phyloP scores from a whole-genome alignment of 2,329 filamentous ascomycete genomes.

The Dactylonectria estremocensis region DNA sequence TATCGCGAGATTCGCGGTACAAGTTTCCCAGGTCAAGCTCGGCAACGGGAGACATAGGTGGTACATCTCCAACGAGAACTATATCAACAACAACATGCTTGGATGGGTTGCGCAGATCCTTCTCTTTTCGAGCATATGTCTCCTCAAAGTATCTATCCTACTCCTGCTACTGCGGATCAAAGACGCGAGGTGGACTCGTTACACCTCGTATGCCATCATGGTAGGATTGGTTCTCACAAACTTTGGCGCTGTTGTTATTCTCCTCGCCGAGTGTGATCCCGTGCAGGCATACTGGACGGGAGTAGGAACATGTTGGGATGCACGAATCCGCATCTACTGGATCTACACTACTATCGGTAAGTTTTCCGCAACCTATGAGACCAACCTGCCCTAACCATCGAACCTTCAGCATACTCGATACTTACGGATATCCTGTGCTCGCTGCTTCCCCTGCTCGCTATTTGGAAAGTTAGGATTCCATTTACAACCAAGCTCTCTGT shows the following conservation, averaged over 20 bases:
- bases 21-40: conserved; percentile 51
- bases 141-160: conserved; percentile 61
- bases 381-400: neutral
- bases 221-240: conserved; percentile 52
- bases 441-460: conserved; percentile 50
- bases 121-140: conserved; percentile 57
- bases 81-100: conserved; percentile 55
- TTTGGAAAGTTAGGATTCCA: conserved; percentile 53
- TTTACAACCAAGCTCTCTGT: conserved; percentile 50
- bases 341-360: conserved; percentile 52
- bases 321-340: conserved; percentile 51
- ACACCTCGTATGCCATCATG: conserved; percentile 52
- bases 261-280: conserved; percentile 53
- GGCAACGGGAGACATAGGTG: conserved; percentile 58
- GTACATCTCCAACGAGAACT: conserved; percentile 52
- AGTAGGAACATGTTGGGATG: conserved; percentile 50
- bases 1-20: conserved; percentile 51
- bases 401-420: conserved; percentile 35
- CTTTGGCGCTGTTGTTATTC: conserved; percentile 50
- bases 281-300: conserved; percentile 52
- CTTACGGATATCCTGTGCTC: conserved; percentile 40
- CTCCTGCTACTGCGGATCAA: conserved; percentile 60
- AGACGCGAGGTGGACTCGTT: conserved; percentile 50
- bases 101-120: conserved; percentile 59
- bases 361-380: conserved; percentile 3